phyloP scores from a whole-genome alignment of 2,329 filamentous ascomycete species.

The Escovopsis weberi region DNA sequence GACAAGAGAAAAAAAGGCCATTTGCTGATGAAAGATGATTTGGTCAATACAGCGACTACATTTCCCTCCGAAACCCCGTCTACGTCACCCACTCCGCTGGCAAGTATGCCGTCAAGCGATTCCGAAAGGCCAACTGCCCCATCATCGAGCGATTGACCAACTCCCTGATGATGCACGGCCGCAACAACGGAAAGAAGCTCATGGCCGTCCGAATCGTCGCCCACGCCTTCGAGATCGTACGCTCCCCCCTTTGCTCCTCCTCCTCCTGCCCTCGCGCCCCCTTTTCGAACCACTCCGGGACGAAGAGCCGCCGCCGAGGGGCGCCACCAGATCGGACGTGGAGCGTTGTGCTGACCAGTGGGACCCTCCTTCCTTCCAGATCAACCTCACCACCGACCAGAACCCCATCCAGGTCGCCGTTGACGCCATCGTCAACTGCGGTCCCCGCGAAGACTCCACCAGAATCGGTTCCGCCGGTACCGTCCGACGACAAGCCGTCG shows the following conservation, averaged over 20 bases:
- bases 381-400: slow-evolving; percentile 99
- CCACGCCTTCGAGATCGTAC: slow-evolving; percentile 98
- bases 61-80: slow-evolving; percentile 97
- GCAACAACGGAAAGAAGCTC: slow-evolving; percentile 99
- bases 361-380: slow-evolving; percentile 34
- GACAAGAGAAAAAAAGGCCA: not conserved
- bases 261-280: not conserved
- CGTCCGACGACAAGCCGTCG: slow-evolving; percentile 98
- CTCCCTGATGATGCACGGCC: slow-evolving; percentile 99
- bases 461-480: slow-evolving; percentile 99
- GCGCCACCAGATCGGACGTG: too few species aligned
- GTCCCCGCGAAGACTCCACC: slow-evolving; percentile 98
- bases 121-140: slow-evolving; percentile 99
- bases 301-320: too few species aligned
- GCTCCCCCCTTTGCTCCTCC: slow-evolving; percentile 23
- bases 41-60: slow-evolving; percentile 68
- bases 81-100: slow-evolving; percentile 98
- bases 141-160: slow-evolving; percentile 99
- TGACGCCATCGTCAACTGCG: slow-evolving; percentile 99
- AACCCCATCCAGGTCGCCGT: slow-evolving; percentile 99
- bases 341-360: slow-evolving; percentile 13
- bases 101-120: slow-evolving; percentile 97
- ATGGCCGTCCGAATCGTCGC: slow-evolving; percentile 99
- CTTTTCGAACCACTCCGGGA: not conserved
- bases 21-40: slow-evolving; percentile 17